Percentiles rank a stretch among this genome's conserved stretches.
These are phyloP conservation scores for Takakia lepidozioides DNA, from an alignment of 225 moss, liverwort and hornwort species.

Conservation along the genomic window DNA sequence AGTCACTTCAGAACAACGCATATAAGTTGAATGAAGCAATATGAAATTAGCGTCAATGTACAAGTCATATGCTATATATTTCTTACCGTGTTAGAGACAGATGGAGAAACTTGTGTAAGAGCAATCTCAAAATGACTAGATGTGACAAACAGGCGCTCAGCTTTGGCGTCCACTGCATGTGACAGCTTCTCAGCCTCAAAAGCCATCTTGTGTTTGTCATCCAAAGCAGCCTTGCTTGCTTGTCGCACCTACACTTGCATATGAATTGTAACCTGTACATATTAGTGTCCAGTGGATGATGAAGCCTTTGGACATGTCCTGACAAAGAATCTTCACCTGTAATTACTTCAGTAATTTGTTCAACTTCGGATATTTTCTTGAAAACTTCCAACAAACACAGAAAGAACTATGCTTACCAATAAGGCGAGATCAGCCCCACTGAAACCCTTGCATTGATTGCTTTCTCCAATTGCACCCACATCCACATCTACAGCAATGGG, in stretches of 20 bases:
- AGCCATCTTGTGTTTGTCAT: constrained; percentile 39
- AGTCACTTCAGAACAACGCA: too few species aligned
- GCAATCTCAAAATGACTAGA: constrained; percentile 66
- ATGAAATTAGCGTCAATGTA: too few species aligned
- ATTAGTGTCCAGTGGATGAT: too few species aligned
- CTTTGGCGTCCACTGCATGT: constrained; percentile 8
- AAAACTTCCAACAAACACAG: too few species aligned
- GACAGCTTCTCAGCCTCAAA: constrained; percentile 17
- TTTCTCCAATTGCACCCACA: constrained; percentile 55
- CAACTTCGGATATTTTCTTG: too few species aligned
- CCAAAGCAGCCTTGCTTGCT: constrained; percentile 77
- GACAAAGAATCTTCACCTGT: too few species aligned
- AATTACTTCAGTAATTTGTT: too few species aligned
- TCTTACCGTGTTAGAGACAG: constrained; percentile 68
- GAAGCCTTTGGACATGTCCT: too few species aligned
- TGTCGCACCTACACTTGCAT: constrained; percentile 96
- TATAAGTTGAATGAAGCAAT: too few species aligned
- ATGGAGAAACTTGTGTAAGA: constrained; percentile 68
- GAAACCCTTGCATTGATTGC: constrained; percentile 76
- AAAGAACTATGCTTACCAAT: too few species aligned
- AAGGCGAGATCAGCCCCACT: constrained; percentile 96
- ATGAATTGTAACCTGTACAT: too few species aligned
- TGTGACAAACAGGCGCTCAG: constrained; percentile 28
- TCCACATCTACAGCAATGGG: constrained; percentile 65
- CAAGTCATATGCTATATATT: too few species aligned